Evolutionary conservation across 2,329 filamentous ascomycete genomes (phyloP), one percentile per base, ranked within the genome.

Genomic region (Sarocladiaceae sp.): DNA sequence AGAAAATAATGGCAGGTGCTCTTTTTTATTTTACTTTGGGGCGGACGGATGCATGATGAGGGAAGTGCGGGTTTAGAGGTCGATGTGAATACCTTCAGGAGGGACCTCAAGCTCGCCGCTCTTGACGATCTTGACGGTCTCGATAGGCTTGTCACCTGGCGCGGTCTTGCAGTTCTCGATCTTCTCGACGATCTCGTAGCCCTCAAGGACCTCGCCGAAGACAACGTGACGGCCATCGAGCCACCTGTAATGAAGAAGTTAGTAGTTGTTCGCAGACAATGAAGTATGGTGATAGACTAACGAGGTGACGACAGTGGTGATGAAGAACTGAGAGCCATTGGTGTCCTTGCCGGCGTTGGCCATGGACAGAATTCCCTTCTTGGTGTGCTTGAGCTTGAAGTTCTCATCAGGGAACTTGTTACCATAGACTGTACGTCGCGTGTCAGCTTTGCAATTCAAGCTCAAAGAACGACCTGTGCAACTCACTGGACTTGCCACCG

Each of bases 351-450:
- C 86, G 49, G 85, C 79, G 69, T 90, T 90, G 67, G 85, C 87
- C 87, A 88, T 93, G 67, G 84, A 88, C 53, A 93, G 72, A 43
- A 88, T 71, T 58, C 87, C 87, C 67, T 82, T 83, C 78, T 88
- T 89, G 73, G 76, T 79, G 81, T 94, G 88, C 78, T 89, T 90
- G 62, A 91, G 77, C 82, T 93, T 91, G 78, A 94, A 93, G 83
- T 91, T 93, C 82, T 94, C 87, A 59, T 94, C 87, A 53, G 79
- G 68, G 71, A 93, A 93, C 70, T 86, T 87, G 56, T 78, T 74
- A 58, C 87, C 87, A 64, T 91, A 93, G 73, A 93, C 80, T 83
- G 42, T 3, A 19, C n/a, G 31, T 23, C 23, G 21, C 11, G 19
- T 26, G 12, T 27, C 6, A 26, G 21, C 4, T 7, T 11, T 13